These are phyloP conservation scores for Zygosaccharomyces pseudobailii DNA, from an alignment of 1,139 yeast species.

Conservation along the genomic window DNA sequence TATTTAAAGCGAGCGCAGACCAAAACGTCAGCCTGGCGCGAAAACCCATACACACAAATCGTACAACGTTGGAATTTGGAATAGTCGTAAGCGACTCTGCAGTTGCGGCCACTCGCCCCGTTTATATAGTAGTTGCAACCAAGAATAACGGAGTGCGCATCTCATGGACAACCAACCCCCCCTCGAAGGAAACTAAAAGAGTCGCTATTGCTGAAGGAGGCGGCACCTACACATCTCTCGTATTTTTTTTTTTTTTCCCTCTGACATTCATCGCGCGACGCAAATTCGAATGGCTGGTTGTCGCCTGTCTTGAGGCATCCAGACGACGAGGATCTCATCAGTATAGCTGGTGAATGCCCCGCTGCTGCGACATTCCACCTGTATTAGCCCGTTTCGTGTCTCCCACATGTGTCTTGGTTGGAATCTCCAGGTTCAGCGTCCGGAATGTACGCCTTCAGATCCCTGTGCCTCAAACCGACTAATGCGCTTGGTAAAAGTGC, in stretches of 20 bases:
- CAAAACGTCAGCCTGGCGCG: no score
- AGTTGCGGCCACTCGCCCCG: no score
- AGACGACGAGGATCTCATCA: not conserved
- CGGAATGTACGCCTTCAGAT: not conserved
- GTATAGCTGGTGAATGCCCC: not conserved
- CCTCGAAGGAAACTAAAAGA: no score
- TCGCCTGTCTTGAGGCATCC: not conserved
- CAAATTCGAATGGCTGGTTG: not conserved
- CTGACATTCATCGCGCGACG: not conserved
- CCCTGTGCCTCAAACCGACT: conserved; percentile 5
- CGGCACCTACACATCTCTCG: not conserved
- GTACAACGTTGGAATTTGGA: no score
- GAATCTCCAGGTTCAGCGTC: not conserved
- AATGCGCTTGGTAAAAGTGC: conserved; percentile 7
- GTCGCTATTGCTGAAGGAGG: no score
- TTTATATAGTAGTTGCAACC: no score
- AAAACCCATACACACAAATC: no score
- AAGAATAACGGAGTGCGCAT: no score
- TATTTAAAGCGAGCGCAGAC: no score
- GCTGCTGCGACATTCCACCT: not conserved
- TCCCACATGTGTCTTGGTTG: not conserved
- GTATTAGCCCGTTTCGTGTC: not conserved
- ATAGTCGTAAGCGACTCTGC: no score
- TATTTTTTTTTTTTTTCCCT: not conserved
- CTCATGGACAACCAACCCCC: no score